Conservation (phyloP, 805 yeast species). For the Candida nonsorbophila region DNA sequence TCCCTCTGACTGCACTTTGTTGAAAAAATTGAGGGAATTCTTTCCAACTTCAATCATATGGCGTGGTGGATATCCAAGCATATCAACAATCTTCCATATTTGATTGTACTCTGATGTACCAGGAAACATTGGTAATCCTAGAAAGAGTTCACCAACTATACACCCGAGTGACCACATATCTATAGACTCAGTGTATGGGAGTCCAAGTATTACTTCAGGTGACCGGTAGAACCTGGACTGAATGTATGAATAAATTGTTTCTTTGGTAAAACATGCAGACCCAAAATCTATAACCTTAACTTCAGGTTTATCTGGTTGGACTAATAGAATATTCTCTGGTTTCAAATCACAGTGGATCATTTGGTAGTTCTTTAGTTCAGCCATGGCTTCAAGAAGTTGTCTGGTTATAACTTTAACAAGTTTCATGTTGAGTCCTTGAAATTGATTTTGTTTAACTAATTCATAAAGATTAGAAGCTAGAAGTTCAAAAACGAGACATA, state of each 20-base stretch:
- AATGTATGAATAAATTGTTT: conserved; percentile 84
- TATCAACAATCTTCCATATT: conserved; percentile 71
- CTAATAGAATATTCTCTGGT: conserved; percentile 87
- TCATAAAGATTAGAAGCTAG: conserved; percentile 87
- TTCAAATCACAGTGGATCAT: conserved; percentile 94
- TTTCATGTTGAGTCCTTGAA: conserved; percentile 80
- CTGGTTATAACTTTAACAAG: conserved; percentile 71
- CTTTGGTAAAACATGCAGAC: conserved; percentile 87
- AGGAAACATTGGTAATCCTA: conserved; percentile 92
- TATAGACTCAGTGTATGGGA: conserved; percentile 87
- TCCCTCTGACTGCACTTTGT: conserved; percentile 24
- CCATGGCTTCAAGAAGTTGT: conserved; percentile 77
- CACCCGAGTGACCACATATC: conserved; percentile 98
- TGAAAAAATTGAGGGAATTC: conserved; percentile 66
- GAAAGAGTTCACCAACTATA: conserved; percentile 80
- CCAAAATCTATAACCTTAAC: conserved; percentile 96
- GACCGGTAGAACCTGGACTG: conserved; percentile 92
- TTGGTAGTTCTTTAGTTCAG: conserved; percentile 74
- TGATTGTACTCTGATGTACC: conserved; percentile 94
- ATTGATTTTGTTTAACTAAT: conserved; percentile 85
- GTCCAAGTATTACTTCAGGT: conserved; percentile 89
- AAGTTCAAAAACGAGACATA: conserved; percentile 89
- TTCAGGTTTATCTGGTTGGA: conserved; percentile 75
- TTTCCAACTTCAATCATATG: conserved; percentile 98
- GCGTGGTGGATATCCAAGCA: conserved; percentile 82